phyloP scores from a whole-genome alignment of 129 eudicot species.

The Logfia minima region DNA sequence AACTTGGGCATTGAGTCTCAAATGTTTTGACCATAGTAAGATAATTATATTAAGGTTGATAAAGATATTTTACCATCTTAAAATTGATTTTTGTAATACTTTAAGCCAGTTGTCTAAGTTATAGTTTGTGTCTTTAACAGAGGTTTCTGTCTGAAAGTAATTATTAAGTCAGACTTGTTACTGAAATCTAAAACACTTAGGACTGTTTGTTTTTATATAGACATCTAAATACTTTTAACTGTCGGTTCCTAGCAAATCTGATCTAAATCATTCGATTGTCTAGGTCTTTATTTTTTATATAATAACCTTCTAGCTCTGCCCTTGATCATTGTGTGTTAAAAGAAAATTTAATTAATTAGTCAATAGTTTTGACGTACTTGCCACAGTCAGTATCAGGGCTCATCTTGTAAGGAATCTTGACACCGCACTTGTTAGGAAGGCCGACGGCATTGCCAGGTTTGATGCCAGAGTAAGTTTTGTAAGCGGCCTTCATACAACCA shows the following conservation, averaged over 20 bases:
- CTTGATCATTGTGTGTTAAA: not conserved
- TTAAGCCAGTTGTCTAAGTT: too few species aligned
- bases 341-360: not conserved
- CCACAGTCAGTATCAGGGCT: constrained; percentile 49
- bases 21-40: too few species aligned
- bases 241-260: not conserved
- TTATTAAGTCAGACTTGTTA: too few species aligned
- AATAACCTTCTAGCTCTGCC: not conserved
- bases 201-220: too few species aligned
- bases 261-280: too few species aligned
- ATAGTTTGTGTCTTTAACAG: too few species aligned
- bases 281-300: not conserved
- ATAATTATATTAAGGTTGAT: too few species aligned
- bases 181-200: too few species aligned
- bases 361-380: constrained; percentile 28
- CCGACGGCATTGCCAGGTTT: constrained; percentile 23
- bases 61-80: too few species aligned
- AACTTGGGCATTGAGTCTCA: too few species aligned
- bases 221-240: not conserved
- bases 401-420: constrained; percentile 38
- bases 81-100: too few species aligned
- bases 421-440: constrained; percentile 50
- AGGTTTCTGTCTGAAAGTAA: too few species aligned
- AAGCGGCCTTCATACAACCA: constrained; percentile 34
- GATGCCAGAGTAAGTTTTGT: not conserved